These are phyloP conservation scores for Nakaseomyces kungkrabaensis DNA, from an alignment of 1,139 yeast species.

Conservation along the genomic window DNA sequence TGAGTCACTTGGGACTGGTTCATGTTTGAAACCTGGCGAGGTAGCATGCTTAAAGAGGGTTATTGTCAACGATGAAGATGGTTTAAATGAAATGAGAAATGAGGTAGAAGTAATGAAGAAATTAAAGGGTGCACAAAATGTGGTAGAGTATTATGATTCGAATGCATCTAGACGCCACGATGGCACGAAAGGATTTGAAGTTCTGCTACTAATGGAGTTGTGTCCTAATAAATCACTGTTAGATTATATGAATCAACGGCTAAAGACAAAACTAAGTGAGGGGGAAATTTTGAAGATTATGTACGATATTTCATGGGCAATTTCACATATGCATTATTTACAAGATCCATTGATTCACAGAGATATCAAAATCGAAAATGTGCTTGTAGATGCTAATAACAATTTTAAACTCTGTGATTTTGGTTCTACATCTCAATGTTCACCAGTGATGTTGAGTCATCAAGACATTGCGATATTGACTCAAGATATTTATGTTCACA, in stretches of 20 bases:
- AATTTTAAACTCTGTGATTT: conserved; percentile 83
- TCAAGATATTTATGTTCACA: conserved; percentile 79
- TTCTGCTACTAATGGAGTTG: conserved; percentile 83
- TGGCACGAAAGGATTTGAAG: conserved; percentile 48
- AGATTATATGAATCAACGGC: conserved; percentile 85
- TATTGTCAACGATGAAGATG: conserved; percentile 62
- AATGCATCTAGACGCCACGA: conserved; percentile 68
- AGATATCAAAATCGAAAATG: conserved; percentile 93
- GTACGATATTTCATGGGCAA: conserved; percentile 73
- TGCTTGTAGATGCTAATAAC: conserved; percentile 63
- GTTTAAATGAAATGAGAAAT: conserved; percentile 56
- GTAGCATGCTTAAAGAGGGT: conserved; percentile 68
- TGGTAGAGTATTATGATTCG: conserved; percentile 86
- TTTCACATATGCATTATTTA: conserved; percentile 79
- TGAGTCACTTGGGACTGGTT: conserved; percentile 6
- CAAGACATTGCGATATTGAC: conserved; percentile 47
- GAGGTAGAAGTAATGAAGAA: conserved; percentile 86
- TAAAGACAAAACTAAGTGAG: conserved; percentile 72
- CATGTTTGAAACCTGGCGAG: conserved; percentile 26
- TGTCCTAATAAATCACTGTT: conserved; percentile 80
- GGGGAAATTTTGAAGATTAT: conserved; percentile 73
- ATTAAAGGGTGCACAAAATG: conserved; percentile 62
- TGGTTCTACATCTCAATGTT: conserved; percentile 74
- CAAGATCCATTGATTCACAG: conserved; percentile 79
- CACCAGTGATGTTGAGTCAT: conserved; percentile 33